Evolutionary conservation across 805 yeast species (phyloP).

Genomic region (Wickerhamomyces bovis): DNA sequence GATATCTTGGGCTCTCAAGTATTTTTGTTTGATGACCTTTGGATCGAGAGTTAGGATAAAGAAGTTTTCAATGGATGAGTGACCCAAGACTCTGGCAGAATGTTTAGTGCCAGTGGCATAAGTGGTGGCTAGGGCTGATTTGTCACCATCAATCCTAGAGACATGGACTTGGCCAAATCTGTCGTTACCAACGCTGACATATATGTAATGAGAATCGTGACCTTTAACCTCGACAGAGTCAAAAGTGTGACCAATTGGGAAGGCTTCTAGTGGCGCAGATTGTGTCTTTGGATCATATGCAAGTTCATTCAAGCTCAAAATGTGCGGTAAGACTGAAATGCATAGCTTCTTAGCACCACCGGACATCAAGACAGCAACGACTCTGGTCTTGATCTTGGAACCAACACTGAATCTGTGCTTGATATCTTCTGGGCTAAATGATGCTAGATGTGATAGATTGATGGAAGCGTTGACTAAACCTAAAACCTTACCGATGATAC

Average conservation of each 20-base stretch:
- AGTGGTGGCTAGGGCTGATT: slow-evolving; percentile 35
- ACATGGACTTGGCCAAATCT: slow-evolving; percentile 70
- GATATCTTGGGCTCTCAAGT: slow-evolving; percentile 63
- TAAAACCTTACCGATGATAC: slow-evolving; percentile 64
- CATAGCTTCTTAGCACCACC: slow-evolving; percentile 50
- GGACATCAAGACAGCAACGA: slow-evolving; percentile 52
- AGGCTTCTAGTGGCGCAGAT: slow-evolving; percentile 49
- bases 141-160: slow-evolving; percentile 53
- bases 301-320: slow-evolving; percentile 30
- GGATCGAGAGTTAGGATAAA: slow-evolving; percentile 68
- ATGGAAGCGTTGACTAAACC: slow-evolving; percentile 73
- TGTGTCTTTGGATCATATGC: slow-evolving; percentile 19
- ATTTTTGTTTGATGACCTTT: slow-evolving; percentile 55
- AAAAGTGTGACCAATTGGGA: slow-evolving; percentile 69
- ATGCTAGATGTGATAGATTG: slow-evolving; percentile 58
- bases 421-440: slow-evolving; percentile 38
- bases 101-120: slow-evolving; percentile 63
- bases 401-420: slow-evolving; percentile 67
- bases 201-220: slow-evolving; percentile 49
- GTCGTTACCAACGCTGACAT: slow-evolving; percentile 50
- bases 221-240: slow-evolving; percentile 57
- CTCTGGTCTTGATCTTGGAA: slow-evolving; percentile 60
- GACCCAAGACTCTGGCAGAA: slow-evolving; percentile 73
- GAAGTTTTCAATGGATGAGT: slow-evolving; percentile 56
- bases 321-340: slow-evolving; percentile 57